Conservation (phyloP, 129 eudicot species). For the Pulicaria dysenterica region DNA sequence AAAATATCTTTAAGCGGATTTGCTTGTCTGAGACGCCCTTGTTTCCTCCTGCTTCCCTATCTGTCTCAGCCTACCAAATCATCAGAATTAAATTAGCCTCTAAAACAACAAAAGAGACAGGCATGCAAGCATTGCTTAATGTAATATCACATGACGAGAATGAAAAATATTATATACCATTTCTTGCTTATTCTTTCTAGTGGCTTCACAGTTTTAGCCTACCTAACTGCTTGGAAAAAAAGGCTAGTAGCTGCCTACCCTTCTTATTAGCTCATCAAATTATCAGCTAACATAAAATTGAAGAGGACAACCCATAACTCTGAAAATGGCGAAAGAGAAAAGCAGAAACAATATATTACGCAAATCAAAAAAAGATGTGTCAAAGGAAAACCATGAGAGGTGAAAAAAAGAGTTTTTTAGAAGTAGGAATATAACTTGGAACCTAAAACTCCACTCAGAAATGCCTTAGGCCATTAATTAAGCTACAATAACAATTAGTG, state of each 20-base stretch:
- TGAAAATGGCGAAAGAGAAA: too few species aligned
- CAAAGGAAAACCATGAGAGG: too few species aligned
- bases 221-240: not conserved
- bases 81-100: not conserved
- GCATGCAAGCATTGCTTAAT: not conserved
- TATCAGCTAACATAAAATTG: not conserved
- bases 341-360: too few species aligned
- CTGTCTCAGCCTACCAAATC: conserved; percentile 74
- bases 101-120: conserved; percentile 1
- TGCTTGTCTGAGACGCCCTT: conserved; percentile 96
- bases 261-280: not conserved
- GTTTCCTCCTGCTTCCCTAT: conserved; percentile 93
- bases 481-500: too few species aligned
- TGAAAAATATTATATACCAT: not conserved
- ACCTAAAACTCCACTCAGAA: too few species aligned
- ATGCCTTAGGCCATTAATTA: too few species aligned
- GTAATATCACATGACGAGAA: conserved; percentile 6
- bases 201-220: conserved; percentile 17
- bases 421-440: too few species aligned
- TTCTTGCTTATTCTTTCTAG: conserved; percentile 22
- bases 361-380: too few species aligned
- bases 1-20: conserved; percentile 90
- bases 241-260: not conserved
- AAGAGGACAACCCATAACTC: not conserved
- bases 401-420: too few species aligned